A percentile compares a stretch with the other conserved stretches of the same genome.
phyloP scores from a whole-genome alignment of 805 yeast species.

The Cyberlindnera maritima region DNA sequence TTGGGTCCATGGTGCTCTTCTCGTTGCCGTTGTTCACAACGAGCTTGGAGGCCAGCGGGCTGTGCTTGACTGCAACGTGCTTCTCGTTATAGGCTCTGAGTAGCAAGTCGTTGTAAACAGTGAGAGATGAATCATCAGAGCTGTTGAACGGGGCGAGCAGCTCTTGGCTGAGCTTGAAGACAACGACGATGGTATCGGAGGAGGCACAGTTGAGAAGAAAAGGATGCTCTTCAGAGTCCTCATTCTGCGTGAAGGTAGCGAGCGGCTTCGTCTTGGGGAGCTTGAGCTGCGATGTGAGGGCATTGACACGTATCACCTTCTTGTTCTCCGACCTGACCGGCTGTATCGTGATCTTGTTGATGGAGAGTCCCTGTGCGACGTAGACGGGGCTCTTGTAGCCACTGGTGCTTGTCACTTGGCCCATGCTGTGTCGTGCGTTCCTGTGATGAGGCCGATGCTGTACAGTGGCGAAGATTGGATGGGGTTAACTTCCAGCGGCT shows the following conservation, averaged over 20 bases:
- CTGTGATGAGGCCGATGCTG: no score
- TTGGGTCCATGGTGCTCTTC: slow-evolving; percentile 13
- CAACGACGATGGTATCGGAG: slow-evolving; percentile 8
- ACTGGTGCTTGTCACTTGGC: slow-evolving; percentile 9
- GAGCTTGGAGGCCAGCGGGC: slow-evolving; percentile 7
- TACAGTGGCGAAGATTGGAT: no score
- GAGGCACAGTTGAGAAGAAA: slow-evolving; percentile 10
- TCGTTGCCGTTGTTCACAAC: slow-evolving; percentile 4
- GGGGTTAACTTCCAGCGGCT: no score
- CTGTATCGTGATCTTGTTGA: slow-evolving; percentile 6
- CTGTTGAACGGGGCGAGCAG: neutral
- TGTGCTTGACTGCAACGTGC: neutral
- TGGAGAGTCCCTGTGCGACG: slow-evolving; percentile 1
- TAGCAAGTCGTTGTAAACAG: neutral
- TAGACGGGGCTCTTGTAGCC: slow-evolving; percentile 3
- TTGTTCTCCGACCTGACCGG: neutral
- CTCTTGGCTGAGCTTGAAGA: slow-evolving; percentile 1
- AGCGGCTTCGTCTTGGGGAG: slow-evolving; percentile 8
- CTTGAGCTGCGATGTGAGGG: neutral
- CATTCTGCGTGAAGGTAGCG: slow-evolving; percentile 14
- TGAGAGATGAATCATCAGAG: neutral
- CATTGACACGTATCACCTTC: slow-evolving; percentile 5
- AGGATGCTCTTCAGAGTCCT: slow-evolving; percentile 4
- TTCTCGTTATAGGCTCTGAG: slow-evolving; percentile 8
- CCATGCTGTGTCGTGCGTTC: slow-evolving; percentile 1